Base-by-base conservation (phyloP, 805 yeast genomes). In the Ogataea angusta region DNA sequence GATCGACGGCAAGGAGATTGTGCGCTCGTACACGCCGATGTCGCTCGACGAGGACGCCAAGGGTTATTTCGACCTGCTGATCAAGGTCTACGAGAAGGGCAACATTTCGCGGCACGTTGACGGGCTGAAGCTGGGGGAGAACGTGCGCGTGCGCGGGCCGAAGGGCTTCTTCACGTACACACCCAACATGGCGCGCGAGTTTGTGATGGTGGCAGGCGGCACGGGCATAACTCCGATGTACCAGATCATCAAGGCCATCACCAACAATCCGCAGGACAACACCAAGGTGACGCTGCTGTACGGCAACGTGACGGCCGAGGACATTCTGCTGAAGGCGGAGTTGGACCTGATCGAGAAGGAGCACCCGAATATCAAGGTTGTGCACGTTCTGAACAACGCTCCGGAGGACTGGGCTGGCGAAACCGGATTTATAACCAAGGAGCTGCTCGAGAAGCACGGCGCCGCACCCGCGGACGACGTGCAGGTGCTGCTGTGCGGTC, bases 181-280 rank as follows among this genome's bases (percentile, higher is more conserved):
- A 38, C 88, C 95, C 52, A 86, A 85, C 66, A 80, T 83, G 80
- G 80, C 76, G 42, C 68, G 73, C 43, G 73, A 75, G 45, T 72
- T 90, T 45, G 88, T 84, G 40, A 90, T 90, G 97, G 80, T 91
- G 51, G 95, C 96, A 30, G 97, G 97, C 52, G 98, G 97, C 57
- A 87, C 97, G 27, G 97, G 97, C 62, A 84, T 89, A 56, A 84
- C 96, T 6, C 96, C 96, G 61, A 89, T 89, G 96, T 87, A 80
- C 66, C 96, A 89, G 70, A 82, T 89, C 52, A 79, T 90, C 52
- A 84, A 85, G 53, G 85, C 95, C 10, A 82, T 90, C 51, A 80
- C 80, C 54, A 67, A 70, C 42, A 79, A 90, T 60, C 91, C 95
- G 17, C 67, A 72, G 13, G 97, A 91, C 66, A 73, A 71, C 35